Evolutionary conservation across 2,329 filamentous ascomycete genomes (phyloP).

Genomic region (Colletotrichum scovillei): DNA sequence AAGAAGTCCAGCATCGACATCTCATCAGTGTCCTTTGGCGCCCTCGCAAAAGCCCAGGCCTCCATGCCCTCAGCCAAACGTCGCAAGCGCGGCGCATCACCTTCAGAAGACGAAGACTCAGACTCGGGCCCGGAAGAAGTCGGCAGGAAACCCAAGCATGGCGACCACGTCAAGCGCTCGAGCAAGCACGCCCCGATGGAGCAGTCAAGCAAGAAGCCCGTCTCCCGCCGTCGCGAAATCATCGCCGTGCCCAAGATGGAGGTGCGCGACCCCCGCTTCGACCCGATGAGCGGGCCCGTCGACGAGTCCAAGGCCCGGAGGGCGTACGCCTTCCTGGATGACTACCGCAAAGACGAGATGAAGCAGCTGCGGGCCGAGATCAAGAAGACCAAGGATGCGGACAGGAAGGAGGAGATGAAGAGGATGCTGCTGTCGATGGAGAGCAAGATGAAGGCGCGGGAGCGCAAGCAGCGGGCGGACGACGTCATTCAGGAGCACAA

Average conservation of each 20-base stretch:
- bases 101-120: slow-evolving; percentile 41
- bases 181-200: slow-evolving; percentile 93
- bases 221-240: slow-evolving; percentile 83
- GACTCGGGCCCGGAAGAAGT: slow-evolving; percentile 46
- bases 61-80: slow-evolving; percentile 60
- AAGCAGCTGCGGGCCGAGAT: slow-evolving; percentile 76
- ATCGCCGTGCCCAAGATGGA: slow-evolving; percentile 70
- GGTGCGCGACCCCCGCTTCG: slow-evolving; percentile 88
- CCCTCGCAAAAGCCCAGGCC: slow-evolving; percentile 87
- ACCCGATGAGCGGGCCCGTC: slow-evolving; percentile 64
- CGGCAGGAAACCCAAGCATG: slow-evolving; percentile 39
- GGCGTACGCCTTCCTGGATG: slow-evolving; percentile 88
- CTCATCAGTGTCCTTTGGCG: slow-evolving; percentile 83
- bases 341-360: slow-evolving; percentile 89
- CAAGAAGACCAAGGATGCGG: slow-evolving; percentile 72
- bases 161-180: slow-evolving; percentile 54
- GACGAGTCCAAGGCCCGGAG: slow-evolving; percentile 72
- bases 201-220: slow-evolving; percentile 83
- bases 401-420: slow-evolving; percentile 77
- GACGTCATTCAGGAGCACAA: slow-evolving; percentile 80
- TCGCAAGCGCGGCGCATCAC: slow-evolving; percentile 42
- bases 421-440: slow-evolving; percentile 81
- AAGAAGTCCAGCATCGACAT: slow-evolving; percentile 54
- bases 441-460: slow-evolving; percentile 77
- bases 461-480: slow-evolving; percentile 76